These are phyloP conservation scores for Sporisorium exsertum DNA, from an alignment of 1,284 basidiomycete species.

Conservation along the genomic window DNA sequence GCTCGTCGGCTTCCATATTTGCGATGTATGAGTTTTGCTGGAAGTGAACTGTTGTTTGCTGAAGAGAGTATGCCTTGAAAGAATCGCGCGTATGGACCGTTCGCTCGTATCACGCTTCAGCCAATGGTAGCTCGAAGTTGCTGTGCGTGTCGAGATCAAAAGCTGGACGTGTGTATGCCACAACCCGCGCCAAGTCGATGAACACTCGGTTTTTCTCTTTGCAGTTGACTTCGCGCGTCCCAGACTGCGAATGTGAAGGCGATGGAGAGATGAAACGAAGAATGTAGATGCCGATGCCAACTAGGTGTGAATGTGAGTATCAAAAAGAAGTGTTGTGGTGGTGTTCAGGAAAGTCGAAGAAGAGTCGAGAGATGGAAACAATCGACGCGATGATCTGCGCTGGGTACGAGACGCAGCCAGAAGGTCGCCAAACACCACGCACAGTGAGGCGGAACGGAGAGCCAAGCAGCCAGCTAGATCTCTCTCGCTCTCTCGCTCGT, in stretches of 20 bases:
- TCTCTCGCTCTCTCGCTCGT: neutral
- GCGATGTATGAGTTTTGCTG: neutral
- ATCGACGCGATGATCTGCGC: constrained; percentile 22
- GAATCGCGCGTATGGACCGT: neutral
- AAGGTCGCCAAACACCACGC: neutral
- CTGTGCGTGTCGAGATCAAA: neutral
- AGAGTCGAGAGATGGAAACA: neutral
- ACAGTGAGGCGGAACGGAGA: neutral
- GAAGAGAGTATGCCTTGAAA: neutral
- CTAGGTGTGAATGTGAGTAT: neutral
- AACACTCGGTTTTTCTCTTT: neutral
- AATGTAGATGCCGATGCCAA: constrained; percentile 2
- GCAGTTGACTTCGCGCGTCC: neutral
- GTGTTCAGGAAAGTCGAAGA: constrained; percentile 11
- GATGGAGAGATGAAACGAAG: neutral
- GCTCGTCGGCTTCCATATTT: constrained; percentile 67
- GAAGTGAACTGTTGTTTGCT: neutral
- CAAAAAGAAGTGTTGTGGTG: constrained; percentile 1
- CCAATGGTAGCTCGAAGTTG: neutral
- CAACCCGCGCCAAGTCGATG: neutral
- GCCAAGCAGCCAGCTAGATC: neutral
- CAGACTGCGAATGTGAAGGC: neutral
- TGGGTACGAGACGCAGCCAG: constrained; percentile 6
- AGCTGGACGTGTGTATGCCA: neutral
- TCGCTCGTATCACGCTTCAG: neutral